These are phyloP conservation scores for Exophiala bonariae DNA, from an alignment of 2,329 filamentous ascomycete genomes.

Conservation along the genomic window DNA sequence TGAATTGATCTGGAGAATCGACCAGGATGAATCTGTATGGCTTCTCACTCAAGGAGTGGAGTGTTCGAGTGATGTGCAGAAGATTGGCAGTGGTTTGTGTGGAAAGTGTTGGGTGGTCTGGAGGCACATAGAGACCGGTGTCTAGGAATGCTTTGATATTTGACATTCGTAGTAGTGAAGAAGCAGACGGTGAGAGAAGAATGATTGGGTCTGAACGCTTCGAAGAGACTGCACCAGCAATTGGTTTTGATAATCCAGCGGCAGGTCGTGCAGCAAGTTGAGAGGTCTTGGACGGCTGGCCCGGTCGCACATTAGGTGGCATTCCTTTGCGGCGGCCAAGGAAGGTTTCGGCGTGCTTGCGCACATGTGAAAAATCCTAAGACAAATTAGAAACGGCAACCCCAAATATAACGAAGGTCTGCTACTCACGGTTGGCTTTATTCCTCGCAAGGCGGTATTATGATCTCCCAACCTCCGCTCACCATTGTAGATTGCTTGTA, in stretches of 20 bases:
- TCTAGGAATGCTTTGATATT: conserved; percentile 96
- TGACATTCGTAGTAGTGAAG: conserved; percentile 88
- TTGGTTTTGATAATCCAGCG: conserved; percentile 19
- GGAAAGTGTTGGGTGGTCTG: conserved; percentile 62
- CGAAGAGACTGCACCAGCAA: conserved; percentile 31
- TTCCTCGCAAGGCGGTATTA: conserved; percentile 81
- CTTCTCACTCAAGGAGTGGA: conserved; percentile 61
- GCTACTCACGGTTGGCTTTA: conserved; percentile 75
- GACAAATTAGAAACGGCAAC: conserved; percentile 15
- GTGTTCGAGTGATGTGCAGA: conserved; percentile 76
- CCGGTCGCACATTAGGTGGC: conserved; percentile 39
- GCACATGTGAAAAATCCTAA: conserved; percentile 91
- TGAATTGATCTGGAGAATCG: conserved; percentile 90
- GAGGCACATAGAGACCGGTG: conserved; percentile 75
- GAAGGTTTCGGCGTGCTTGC: conserved; percentile 79
- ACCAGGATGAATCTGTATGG: conserved; percentile 93
- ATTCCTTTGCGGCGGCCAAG: conserved; percentile 57
- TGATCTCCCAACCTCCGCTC: conserved; percentile 91
- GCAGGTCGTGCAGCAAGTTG: conserved; percentile 24
- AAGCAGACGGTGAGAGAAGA: conserved; percentile 91
- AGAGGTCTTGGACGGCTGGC: conserved; percentile 18
- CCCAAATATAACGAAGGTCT: conserved; percentile 5
- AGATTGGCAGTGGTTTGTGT: conserved; percentile 71
- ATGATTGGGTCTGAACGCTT: conserved; percentile 80
- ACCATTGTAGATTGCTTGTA: conserved; percentile 85